Conservation (phyloP, 352 stramenopile species). For the Globisporangium ultimum region DNA sequence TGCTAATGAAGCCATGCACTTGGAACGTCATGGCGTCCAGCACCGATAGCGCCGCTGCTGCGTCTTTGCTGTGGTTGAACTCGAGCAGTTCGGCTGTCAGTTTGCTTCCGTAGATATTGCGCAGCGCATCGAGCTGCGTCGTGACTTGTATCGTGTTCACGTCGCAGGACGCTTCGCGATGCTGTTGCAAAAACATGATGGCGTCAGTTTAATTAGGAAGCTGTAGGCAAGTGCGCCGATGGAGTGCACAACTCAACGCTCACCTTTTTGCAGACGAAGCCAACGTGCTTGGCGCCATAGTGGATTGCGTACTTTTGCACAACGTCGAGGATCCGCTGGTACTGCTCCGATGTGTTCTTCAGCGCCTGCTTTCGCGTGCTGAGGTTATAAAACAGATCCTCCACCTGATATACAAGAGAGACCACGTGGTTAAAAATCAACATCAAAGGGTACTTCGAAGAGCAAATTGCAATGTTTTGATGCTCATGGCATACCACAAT, state of each 20-base stretch:
- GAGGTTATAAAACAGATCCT: slow-evolving; percentile 99
- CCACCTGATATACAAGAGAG: slow-evolving; percentile 42
- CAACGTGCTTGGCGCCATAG: slow-evolving; percentile 82
- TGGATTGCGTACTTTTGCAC: slow-evolving; percentile 97
- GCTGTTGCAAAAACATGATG: slow-evolving; percentile 18
- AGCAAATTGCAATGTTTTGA: background rate
- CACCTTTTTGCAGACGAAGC: slow-evolving; percentile 95
- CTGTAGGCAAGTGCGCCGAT: too few species aligned
- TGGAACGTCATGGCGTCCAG: slow-evolving; percentile 32
- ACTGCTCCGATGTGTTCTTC: slow-evolving; percentile 93
- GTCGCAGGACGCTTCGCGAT: slow-evolving; percentile 75
- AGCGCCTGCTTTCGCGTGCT: slow-evolving; percentile 91
- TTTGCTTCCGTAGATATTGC: slow-evolving; percentile 72
- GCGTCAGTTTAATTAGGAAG: background rate
- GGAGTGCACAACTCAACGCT: background rate
- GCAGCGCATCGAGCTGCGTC: slow-evolving; percentile 69
- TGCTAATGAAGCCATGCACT: slow-evolving; percentile 68
- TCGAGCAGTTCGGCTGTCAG: slow-evolving; percentile 54
- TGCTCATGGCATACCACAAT: slow-evolving; percentile 43
- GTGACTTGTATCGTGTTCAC: slow-evolving; percentile 70
- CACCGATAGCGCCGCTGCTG: slow-evolving; percentile 5
- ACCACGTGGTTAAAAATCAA: background rate
- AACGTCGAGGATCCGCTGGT: slow-evolving; percentile 92
- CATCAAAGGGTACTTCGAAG: background rate
- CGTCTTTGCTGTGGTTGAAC: slow-evolving; percentile 38